Conservation (phyloP, 176 grass and related monocot species). For the Chrysopogon serrulatus region DNA sequence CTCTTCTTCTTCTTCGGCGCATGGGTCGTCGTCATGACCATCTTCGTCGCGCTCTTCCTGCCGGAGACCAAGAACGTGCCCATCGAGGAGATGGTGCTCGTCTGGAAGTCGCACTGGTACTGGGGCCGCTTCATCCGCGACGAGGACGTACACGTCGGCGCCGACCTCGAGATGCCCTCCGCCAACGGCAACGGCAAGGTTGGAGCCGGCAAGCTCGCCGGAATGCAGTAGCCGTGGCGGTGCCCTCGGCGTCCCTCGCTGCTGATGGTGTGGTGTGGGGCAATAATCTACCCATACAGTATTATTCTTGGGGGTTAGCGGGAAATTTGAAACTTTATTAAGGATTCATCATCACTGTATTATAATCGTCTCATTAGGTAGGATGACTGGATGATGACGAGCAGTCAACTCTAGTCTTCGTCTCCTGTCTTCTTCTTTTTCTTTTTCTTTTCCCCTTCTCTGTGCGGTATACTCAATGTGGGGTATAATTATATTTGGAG, state of each 20-base stretch:
- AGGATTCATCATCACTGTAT: slow-evolving; percentile 15
- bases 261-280: no score
- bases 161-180: slow-evolving; percentile 33
- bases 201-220: neutral
- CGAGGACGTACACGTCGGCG: slow-evolving; percentile 65
- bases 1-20: slow-evolving; percentile 98
- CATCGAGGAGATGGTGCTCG: slow-evolving; percentile 96
- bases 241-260: no score
- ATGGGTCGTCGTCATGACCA: slow-evolving; percentile 84
- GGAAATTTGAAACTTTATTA: neutral
- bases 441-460: neutral
- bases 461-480: neutral
- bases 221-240: neutral
- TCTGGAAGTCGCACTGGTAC: slow-evolving; percentile 90
- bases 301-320: neutral
- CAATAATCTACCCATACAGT: neutral
- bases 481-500: neutral
- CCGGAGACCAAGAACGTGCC: slow-evolving; percentile 98
- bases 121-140: slow-evolving; percentile 74
- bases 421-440: neutral
- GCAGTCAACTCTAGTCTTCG: neutral
- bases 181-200: slow-evolving; percentile 18
- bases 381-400: slow-evolving; percentile 31
- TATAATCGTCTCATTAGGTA: slow-evolving; percentile 10
- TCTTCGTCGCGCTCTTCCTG: slow-evolving; percentile 76